phyloP scores from a whole-genome alignment of 2,329 filamentous ascomycete species.

The Dryadomyces quercivorus region DNA sequence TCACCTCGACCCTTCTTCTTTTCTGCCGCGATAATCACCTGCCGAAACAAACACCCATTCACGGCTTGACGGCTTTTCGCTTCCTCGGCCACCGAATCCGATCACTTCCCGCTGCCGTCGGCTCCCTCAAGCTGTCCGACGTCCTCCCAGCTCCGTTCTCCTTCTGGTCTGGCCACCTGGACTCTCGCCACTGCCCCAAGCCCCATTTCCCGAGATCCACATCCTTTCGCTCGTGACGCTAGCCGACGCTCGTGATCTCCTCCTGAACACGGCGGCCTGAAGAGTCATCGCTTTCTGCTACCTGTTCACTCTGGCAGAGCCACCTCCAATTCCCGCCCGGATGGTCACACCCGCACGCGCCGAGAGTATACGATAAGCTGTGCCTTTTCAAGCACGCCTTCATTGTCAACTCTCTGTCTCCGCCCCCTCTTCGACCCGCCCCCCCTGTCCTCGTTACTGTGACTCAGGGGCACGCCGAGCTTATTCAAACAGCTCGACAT shows the following conservation, averaged over 20 bases:
- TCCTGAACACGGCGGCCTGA: conserved; percentile 23
- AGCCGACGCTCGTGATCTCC: conserved; percentile 8
- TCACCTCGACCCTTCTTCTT: neutral
- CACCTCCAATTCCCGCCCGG: conserved; percentile 18
- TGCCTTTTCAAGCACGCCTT: conserved; percentile 13
- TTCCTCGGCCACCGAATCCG: no score
- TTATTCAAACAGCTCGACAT: neutral
- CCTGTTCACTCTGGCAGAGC: conserved; percentile 26
- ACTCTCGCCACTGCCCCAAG: neutral
- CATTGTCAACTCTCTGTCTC: conserved; percentile 17
- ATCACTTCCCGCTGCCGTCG: no score
- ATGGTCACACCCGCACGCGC: conserved; percentile 24
- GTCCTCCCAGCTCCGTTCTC: neutral
- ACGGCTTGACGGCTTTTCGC: neutral
- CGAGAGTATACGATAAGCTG: conserved; percentile 7
- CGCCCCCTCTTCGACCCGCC: neutral
- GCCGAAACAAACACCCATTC: neutral
- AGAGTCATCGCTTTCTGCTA: conserved; percentile 35
- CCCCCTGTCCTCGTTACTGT: neutral
- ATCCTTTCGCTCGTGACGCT: neutral
- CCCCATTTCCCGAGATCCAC: neutral
- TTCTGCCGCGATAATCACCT: neutral
- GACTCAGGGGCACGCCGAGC: neutral
- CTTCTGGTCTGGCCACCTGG: neutral
- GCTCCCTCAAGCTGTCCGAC: neutral